phyloP scores from a whole-genome alignment of 441 rosid genomes.

The Jatropha podagrica region DNA sequence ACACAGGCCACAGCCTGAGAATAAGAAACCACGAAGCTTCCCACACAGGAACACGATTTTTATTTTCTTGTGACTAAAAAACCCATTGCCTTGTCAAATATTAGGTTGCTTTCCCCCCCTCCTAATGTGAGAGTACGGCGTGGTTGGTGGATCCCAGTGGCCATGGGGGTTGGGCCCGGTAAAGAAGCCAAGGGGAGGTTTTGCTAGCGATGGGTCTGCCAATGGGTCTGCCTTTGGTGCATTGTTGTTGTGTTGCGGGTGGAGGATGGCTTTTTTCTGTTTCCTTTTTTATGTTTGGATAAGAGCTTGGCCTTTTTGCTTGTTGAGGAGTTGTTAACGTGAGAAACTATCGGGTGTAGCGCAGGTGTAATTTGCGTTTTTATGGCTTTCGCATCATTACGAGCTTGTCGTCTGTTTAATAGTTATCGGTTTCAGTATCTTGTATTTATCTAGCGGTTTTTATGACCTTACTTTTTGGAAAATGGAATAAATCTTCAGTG shows the following conservation, averaged over 20 bases:
- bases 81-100: neutral
- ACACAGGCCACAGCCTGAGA: too few relatives aligned
- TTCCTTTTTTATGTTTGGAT: neutral
- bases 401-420: neutral
- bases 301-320: too few relatives aligned
- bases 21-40: conserved; percentile 14
- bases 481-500: neutral
- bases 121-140: neutral
- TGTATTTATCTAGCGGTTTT: neutral
- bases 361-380: conserved; percentile 2
- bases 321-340: neutral
- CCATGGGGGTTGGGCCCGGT: conserved; percentile 4
- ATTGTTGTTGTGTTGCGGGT: neutral
- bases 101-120: neutral
- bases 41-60: neutral
- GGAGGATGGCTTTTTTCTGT: too few relatives aligned
- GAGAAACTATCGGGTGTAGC: conserved; percentile 22
- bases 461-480: neutral
- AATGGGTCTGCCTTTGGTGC: neutral
- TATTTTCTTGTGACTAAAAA: neutral
- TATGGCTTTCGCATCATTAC: neutral
- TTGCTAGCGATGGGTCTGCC: neutral
- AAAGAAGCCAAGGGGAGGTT: neutral
- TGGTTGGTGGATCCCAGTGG: conserved; percentile 20
- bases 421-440: neutral